These are phyloP conservation scores for Kodamaea arcana DNA, from an alignment of 1,139 yeast genomes.

Conservation along the genomic window DNA sequence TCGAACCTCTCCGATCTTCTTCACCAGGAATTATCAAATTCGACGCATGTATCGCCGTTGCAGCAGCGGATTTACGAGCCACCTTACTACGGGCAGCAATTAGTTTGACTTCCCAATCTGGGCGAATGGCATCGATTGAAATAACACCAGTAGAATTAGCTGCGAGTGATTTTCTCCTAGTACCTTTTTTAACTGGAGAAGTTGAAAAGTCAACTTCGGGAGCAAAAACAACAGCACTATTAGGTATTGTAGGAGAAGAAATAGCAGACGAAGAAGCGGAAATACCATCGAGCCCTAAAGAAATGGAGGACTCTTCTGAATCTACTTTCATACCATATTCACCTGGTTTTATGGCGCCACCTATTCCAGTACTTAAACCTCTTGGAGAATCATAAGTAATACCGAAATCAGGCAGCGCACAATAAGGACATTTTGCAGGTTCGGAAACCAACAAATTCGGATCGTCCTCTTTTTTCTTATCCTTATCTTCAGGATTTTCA, in stretches of 20 bases:
- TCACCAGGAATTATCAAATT: conserved; percentile 46
- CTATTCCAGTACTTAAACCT: conserved; percentile 51
- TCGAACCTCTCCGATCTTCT: conserved; percentile 18
- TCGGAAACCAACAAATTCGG: conserved; percentile 76
- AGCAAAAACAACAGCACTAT: not conserved
- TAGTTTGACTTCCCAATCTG: conserved; percentile 85
- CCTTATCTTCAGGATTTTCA: conserved; percentile 40
- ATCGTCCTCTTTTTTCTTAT: conserved; percentile 20
- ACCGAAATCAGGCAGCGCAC: conserved; percentile 86
- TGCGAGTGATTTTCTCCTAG: conserved; percentile 46
- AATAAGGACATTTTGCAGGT: conserved; percentile 89
- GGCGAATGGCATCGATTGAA: conserved; percentile 77
- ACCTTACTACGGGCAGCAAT: conserved; percentile 67
- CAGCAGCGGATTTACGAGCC: conserved; percentile 88
- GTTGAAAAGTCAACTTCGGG: not conserved
- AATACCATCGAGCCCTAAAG: conserved; percentile 7
- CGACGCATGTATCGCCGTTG: conserved; percentile 87
- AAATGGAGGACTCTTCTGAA: conserved; percentile 4
- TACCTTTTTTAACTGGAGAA: conserved; percentile 2
- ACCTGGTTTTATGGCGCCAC: conserved; percentile 27
- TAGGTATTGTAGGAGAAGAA: not conserved
- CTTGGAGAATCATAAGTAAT: conserved; percentile 70
- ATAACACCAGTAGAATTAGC: conserved; percentile 64
- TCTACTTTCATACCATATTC: conserved; percentile 4
- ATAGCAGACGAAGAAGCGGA: not conserved